phyloP scores from a whole-genome alignment of 2,329 filamentous ascomycete genomes.

The Trichophyton schoenleinii region DNA sequence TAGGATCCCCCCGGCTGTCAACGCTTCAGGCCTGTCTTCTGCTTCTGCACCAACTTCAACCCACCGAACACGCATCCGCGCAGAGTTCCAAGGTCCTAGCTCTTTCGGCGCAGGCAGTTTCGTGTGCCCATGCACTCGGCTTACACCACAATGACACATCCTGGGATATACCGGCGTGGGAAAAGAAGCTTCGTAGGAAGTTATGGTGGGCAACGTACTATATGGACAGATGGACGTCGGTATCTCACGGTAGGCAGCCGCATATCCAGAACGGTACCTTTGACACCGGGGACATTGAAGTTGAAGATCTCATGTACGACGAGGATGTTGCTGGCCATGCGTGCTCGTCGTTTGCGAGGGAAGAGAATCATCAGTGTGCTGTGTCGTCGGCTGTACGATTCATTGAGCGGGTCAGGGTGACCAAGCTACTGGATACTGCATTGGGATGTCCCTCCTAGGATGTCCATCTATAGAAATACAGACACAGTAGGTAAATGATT shows the following conservation, averaged over 20 bases:
- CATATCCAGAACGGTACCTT: slow-evolving; percentile 2
- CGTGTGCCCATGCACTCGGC: slow-evolving; percentile 3
- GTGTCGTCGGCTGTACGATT: neutral
- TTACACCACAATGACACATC: neutral
- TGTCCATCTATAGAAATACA: neutral
- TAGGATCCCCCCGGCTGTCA: neutral
- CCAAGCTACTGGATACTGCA: neutral
- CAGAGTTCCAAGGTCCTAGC: neutral
- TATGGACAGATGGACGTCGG: slow-evolving; percentile 1
- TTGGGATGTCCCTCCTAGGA: neutral
- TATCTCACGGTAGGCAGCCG: neutral
- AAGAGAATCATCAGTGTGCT: neutral
- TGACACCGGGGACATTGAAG: slow-evolving; percentile 2
- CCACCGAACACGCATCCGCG: neutral
- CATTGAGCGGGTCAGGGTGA: neutral
- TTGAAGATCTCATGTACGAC: neutral
- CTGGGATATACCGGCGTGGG: slow-evolving; percentile 4
- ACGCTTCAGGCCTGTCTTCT: slow-evolving; percentile 2
- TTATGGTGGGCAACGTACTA: slow-evolving; percentile 3
- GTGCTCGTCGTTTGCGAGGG: neutral
- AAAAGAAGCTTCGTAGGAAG: slow-evolving; percentile 3
- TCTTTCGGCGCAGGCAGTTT: slow-evolving; percentile 1
- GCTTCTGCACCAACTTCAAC: neutral
- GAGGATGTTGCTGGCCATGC: neutral
- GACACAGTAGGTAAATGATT: no score